These are phyloP conservation scores for Cladosporium sp. DNA, from an alignment of 2,329 filamentous ascomycete species.

Conservation along the genomic window DNA sequence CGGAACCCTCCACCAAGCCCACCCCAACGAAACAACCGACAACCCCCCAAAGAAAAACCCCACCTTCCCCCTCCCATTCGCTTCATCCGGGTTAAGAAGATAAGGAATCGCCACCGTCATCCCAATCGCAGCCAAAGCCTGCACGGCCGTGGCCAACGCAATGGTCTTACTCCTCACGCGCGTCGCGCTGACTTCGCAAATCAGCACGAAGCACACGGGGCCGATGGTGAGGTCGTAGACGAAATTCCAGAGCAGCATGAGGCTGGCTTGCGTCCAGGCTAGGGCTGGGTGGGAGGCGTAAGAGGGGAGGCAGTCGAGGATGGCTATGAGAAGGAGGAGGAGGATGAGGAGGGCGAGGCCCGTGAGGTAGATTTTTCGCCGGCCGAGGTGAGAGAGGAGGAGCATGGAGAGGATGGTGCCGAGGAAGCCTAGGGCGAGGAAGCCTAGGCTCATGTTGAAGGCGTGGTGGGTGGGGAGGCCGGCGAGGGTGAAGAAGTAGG, in stretches of 20 bases:
- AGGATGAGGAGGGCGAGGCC: constrained; percentile 33
- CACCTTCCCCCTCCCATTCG: constrained; percentile 36
- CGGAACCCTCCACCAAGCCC: constrained; percentile 36
- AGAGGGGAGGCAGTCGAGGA: constrained; percentile 35
- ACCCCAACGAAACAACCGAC: constrained; percentile 30
- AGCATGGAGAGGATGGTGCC: constrained; percentile 41
- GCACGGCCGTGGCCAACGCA: constrained; percentile 35
- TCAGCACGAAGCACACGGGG: constrained; percentile 36
- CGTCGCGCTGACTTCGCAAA: constrained; percentile 35
- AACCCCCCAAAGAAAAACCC: constrained; percentile 40
- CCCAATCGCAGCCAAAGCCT: constrained; percentile 36
- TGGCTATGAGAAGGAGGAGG: constrained; percentile 35
- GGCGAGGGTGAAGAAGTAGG: constrained; percentile 46
- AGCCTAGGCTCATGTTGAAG: constrained; percentile 38
- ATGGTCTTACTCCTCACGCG: constrained; percentile 36
- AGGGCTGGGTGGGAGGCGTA: constrained; percentile 20
- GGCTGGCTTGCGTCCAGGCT: constrained; percentile 38
- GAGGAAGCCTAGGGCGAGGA: constrained; percentile 39
- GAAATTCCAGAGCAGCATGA: constrained; percentile 35
- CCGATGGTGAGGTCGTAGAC: constrained; percentile 36
- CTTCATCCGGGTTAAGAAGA: constrained; percentile 39
- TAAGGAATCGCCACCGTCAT: constrained; percentile 40
- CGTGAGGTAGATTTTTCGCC: constrained; percentile 36
- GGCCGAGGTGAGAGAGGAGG: constrained; percentile 35
- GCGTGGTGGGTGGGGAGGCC: constrained; percentile 36